Evolutionary conservation across 2,329 filamentous ascomycete species (phyloP).

Genomic region (Aspergillus fumigatiaffinis): DNA sequence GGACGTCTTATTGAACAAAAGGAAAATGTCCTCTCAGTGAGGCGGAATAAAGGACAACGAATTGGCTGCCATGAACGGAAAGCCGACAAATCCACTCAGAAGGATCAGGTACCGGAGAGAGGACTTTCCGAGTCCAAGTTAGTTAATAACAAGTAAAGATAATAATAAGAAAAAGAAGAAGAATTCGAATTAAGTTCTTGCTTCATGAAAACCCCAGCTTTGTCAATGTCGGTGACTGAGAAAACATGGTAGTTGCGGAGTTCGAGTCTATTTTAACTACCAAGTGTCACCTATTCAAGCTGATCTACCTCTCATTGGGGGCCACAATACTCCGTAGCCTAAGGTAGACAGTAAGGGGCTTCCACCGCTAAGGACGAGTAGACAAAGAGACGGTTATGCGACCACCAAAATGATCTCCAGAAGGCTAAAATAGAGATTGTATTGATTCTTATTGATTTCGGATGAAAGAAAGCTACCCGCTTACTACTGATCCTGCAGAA

Average conservation of each 20-base stretch:
- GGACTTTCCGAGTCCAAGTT: background rate
- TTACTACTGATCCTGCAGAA: too few relatives aligned
- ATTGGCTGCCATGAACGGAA: constrained; percentile 15
- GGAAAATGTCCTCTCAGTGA: constrained; percentile 6
- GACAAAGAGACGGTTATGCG: background rate
- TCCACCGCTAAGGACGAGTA: background rate
- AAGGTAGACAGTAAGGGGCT: background rate
- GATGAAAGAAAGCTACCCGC: too few relatives aligned
- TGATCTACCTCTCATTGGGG: background rate
- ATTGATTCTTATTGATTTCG: too few relatives aligned
- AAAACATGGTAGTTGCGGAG: background rate
- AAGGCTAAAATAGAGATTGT: too few relatives aligned
- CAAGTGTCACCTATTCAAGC: background rate
- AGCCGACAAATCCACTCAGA: background rate
- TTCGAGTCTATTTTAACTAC: background rate
- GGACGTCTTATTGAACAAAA: background rate
- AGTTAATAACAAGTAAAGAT: background rate
- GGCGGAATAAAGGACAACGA: constrained; percentile 14
- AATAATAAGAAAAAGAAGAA: background rate
- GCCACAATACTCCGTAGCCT: too few relatives aligned
- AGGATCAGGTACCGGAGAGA: background rate
- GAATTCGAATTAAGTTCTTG: background rate
- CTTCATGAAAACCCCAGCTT: background rate
- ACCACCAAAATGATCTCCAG: too few relatives aligned
- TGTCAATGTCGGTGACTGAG: background rate